These are phyloP conservation scores for Crithidia bombi DNA, from an alignment of 208 protist species.

Conservation along the genomic window DNA sequence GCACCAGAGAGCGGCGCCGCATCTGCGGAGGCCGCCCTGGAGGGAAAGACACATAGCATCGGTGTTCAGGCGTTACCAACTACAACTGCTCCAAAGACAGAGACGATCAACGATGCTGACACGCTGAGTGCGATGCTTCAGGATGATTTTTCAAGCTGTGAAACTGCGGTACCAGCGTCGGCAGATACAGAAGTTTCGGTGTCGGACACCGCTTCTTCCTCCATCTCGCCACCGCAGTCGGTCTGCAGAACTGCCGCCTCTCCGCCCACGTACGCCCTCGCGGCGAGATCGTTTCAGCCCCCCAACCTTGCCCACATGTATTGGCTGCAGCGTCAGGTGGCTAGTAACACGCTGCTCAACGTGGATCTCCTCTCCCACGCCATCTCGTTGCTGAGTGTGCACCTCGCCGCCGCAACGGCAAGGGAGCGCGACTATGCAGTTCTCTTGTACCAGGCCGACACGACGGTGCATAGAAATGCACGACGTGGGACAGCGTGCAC, in stretches of 20 bases:
- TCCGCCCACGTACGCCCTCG: not conserved
- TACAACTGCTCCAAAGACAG: not conserved
- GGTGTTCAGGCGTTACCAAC: not conserved
- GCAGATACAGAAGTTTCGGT: not conserved
- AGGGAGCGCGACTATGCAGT: not conserved
- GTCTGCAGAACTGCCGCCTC: not conserved
- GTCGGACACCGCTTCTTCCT: not conserved
- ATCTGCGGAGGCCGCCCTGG: not conserved
- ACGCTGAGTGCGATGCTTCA: conserved; percentile 17
- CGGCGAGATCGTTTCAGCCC: conserved; percentile 5
- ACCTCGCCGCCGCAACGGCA: conserved; percentile 26
- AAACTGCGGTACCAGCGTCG: too few species aligned
- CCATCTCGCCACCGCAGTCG: too few species aligned
- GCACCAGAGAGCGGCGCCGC: not conserved
- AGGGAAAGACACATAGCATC: not conserved
- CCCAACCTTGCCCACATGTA: conserved; percentile 65
- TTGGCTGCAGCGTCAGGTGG: conserved; percentile 86
- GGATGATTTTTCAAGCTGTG: conserved; percentile 11
- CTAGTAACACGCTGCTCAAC: conserved; percentile 50
- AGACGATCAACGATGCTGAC: conserved; percentile 9
- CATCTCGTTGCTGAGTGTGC: conserved; percentile 39
- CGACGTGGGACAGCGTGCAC: not conserved
- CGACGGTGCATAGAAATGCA: not conserved
- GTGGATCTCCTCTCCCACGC: conserved; percentile 56
- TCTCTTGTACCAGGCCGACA: conserved; percentile 21